Evolutionary conservation across 495 filamentous ascomycete species (phyloP), one percentile per base, ranked within the genome.

Genomic region (Xylaria cubensis): DNA sequence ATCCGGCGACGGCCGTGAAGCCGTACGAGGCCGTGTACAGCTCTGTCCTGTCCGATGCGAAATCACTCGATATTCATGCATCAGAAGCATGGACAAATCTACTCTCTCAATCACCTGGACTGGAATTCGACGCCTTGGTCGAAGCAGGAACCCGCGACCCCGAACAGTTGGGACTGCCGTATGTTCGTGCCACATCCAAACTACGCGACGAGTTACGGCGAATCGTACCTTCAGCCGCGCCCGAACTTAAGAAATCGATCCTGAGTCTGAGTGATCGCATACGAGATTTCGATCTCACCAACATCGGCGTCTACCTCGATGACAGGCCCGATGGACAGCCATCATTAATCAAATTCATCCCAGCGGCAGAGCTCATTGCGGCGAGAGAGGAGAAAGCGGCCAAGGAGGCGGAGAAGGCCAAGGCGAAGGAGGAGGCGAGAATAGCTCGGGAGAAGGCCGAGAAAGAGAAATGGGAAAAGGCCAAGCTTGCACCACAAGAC

Each of bases 291-390:
- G 89, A 93, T 66, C 89, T 98, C 41, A 93, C 92, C 64, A 87
- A 93, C 61, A 83, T 95, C 0, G 93, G 90, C 24, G 89, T 98
- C 29, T 94, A 96, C 73, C 90, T 98, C 12, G 95, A 98, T 76
- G 95, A 98, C 76, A 90, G 93, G 19, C 73, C 76, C 15, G 86
- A 85, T 44, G 85, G 85, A 46, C 86, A 86, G 71, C 90, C 92
- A 0, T 93, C 95, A 19, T 84, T 98, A 1, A 88, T 98, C 73
- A 93, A 94, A 67, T 94, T 93, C n/a, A 86, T 97, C 15, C 86
- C 88, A 0, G 91, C 90, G 4, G 85, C 85, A 2, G 90, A 92
- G 64, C 86, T 97, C 42, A 83, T 92, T 44, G 90, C 92, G n/a
- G 89, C 90, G 1, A 88, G 91, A 0, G 88, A 90, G 64, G 91